Evolutionary conservation across 2,329 filamentous ascomycete species (phyloP), one percentile per base, ranked within the genome.

Genomic region (Paraconiothyrium sp.): DNA sequence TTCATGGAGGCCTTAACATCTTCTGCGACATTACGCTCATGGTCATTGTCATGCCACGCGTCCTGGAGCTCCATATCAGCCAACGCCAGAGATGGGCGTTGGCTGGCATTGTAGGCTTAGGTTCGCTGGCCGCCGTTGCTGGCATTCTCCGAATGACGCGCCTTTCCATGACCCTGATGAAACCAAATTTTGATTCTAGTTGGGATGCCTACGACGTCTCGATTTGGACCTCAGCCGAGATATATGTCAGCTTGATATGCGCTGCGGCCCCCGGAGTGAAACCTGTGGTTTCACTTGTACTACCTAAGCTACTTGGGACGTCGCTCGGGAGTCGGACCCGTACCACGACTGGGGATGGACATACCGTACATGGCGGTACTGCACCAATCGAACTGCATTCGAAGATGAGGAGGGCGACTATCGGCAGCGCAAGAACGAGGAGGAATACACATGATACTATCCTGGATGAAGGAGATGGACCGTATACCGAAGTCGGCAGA

Each of bases 131-230:
- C 24, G 68, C 61, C 13, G 50, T 60, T 16, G 70, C 70, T 5
- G 64, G 65, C 2, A 63, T 72, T 20, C 46, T 66, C 3, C 67
- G 68, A 14, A 67, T 68, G 67, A 59, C 67, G 2, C 68, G 64
- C 44, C 61, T 72, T 5, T 56, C 61, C n/a, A 14, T 27, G 8
- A 51, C 58, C 0, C n/a, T 60, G 30, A 8, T 59, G 48, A 61
- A 55, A 48, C 6, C 39, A 58, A 54, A 55, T n/a, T 65, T 65
- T 35, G 69, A 72, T 32, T 58, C 65, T 4, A 57, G 58, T 10
- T 72, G 68, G 69, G 65, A 72, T 37, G 41, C 61, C 5, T 72
- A 67, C 61, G 69, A 72, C 32, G 58, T 72, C 9, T 65, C 64
- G 1, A 72, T 72, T 24, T 72, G 68, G 68, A 67, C 67, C 2